phyloP scores from a whole-genome alignment of 768 basidiomycete species.

The Suillus fuscotomentosus region DNA sequence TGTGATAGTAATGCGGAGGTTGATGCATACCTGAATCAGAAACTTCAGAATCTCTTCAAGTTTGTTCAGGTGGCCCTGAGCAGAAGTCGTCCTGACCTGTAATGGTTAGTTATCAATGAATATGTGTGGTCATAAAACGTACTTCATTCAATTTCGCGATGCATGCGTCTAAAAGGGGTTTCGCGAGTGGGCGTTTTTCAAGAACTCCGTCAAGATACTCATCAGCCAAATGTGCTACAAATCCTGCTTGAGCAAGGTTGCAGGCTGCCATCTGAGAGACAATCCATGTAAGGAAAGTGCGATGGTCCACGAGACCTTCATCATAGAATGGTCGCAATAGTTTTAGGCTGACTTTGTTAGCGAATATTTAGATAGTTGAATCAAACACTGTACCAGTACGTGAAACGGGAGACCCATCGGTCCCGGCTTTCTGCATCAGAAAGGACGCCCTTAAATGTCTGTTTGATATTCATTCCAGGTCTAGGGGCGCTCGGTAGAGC shows the following conservation, averaged over 20 bases:
- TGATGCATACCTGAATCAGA: constrained; percentile 55
- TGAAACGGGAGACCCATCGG: constrained; percentile 76
- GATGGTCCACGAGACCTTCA: constrained; percentile 78
- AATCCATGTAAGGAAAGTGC: constrained; percentile 76
- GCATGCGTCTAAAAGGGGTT: constrained; percentile 72
- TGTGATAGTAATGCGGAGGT: background rate
- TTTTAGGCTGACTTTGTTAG: constrained; percentile 48
- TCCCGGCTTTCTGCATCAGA: constrained; percentile 69
- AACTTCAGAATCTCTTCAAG: constrained; percentile 53
- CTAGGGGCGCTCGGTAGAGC: constrained; percentile 77
- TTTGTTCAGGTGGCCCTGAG: constrained; percentile 53
- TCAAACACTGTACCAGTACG: constrained; percentile 56
- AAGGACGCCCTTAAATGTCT: constrained; percentile 79
- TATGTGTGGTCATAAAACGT: background rate
- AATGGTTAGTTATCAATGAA: constrained; percentile 8
- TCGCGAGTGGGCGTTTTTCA: constrained; percentile 61
- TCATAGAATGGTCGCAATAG: constrained; percentile 75
- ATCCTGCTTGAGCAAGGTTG: constrained; percentile 80
- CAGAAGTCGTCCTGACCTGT: constrained; percentile 55
- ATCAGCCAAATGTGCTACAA: constrained; percentile 71
- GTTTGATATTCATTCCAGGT: constrained; percentile 76
- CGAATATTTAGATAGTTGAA: background rate
- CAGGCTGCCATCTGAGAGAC: constrained; percentile 74
- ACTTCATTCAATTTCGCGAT: constrained; percentile 68
- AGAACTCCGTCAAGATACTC: constrained; percentile 77